Conservation (phyloP, 371 early-diverging fungal genomes). For the Haplosporangium sp. region DNA sequence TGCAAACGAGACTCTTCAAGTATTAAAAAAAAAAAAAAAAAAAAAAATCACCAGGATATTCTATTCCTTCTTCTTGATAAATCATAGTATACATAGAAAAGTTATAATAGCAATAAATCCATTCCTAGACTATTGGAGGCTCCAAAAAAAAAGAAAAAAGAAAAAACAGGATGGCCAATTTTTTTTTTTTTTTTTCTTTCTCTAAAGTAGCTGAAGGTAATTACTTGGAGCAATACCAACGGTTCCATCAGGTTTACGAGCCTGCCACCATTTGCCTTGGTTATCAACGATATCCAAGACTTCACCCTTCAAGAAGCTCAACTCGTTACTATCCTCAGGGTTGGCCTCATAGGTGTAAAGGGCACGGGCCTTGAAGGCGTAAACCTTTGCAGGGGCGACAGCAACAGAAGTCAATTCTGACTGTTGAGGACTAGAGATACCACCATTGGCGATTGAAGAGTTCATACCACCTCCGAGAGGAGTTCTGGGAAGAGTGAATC, state of each 20-base stretch:
- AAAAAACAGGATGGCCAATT: no score
- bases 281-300: constrained; percentile 87
- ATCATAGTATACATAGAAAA: not conserved
- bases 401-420: constrained; percentile 52
- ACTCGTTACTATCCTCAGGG: constrained; percentile 92
- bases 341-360: constrained; percentile 81
- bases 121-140: no score
- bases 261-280: constrained; percentile 98
- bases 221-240: constrained; percentile 95
- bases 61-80: not conserved
- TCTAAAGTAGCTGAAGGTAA: constrained; percentile 62
- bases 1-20: constrained; percentile 58
- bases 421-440: constrained; percentile 24
- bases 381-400: constrained; percentile 55
- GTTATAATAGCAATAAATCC: not conserved
- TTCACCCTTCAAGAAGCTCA: constrained; percentile 92
- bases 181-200: constrained; percentile 5
- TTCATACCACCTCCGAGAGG: constrained; percentile 27
- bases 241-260: constrained; percentile 81
- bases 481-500: constrained; percentile 52
- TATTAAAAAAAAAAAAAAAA: not conserved
- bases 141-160: no score
- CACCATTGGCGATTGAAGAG: constrained; percentile 15
- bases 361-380: constrained; percentile 68
- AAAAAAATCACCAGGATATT: constrained; percentile 11